A percentile compares a stretch with the other conserved stretches of the same genome.
Conservation (phyloP, 1,139 yeast genomes). For the Nakaseomyces delphensis region DNA sequence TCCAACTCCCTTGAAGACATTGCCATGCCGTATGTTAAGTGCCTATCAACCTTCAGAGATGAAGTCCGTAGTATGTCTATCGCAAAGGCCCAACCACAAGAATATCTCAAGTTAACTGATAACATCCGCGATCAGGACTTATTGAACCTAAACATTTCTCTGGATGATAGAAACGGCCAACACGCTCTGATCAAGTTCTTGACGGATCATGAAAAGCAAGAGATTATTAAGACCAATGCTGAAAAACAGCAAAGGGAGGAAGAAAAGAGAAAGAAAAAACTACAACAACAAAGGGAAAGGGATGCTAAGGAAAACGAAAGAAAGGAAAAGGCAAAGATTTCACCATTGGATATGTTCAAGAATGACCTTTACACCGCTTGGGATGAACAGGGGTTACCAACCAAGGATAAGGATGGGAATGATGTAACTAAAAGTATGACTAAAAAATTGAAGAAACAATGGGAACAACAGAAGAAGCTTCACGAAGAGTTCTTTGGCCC, state of each 20-base stretch:
- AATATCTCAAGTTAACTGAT: slow-evolving; percentile 54
- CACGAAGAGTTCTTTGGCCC: slow-evolving; percentile 49
- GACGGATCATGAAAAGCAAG: slow-evolving; percentile 57
- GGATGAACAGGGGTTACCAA: slow-evolving; percentile 82
- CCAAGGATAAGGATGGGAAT: slow-evolving; percentile 66
- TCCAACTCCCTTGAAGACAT: slow-evolving; percentile 49
- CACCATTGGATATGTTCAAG: slow-evolving; percentile 68
- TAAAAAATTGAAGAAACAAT: slow-evolving; percentile 72
- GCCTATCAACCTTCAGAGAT: slow-evolving; percentile 73
- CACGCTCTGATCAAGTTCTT: slow-evolving; percentile 69
- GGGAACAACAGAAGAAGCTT: slow-evolving; percentile 73
- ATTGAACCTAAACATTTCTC: slow-evolving; percentile 64
- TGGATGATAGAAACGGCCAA: slow-evolving; percentile 81
- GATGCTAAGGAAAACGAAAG: slow-evolving; percentile 60
- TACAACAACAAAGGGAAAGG: slow-evolving; percentile 36
- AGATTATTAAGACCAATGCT: slow-evolving; percentile 48
- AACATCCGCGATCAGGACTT: slow-evolving; percentile 53
- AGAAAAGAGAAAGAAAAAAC: slow-evolving; percentile 41
- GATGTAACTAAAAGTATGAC: slow-evolving; percentile 80
- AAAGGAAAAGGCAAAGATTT: slow-evolving; percentile 56
- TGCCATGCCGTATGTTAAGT: slow-evolving; percentile 71
- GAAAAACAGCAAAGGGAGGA: slow-evolving; percentile 49
- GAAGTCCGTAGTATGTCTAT: slow-evolving; percentile 67
- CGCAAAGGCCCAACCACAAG: slow-evolving; percentile 44
- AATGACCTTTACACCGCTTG: slow-evolving; percentile 51